These are phyloP conservation scores for Saccharum spontaneum DNA, from an alignment of 176 grass and related monocot species.

Conservation along the genomic window DNA sequence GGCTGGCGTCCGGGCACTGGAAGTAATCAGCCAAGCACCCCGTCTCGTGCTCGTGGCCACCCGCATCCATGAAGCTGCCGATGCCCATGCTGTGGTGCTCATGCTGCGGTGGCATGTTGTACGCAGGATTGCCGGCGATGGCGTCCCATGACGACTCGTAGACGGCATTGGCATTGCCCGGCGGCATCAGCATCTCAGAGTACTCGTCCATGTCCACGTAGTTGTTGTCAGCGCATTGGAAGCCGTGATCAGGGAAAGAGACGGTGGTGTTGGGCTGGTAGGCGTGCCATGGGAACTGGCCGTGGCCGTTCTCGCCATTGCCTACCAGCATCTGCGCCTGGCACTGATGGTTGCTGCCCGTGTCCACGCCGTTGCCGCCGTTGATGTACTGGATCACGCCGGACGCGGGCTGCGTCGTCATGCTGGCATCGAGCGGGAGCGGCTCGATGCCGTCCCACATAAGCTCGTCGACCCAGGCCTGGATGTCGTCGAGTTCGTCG, in stretches of 20 bases:
- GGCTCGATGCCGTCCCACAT: background rate
- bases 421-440: background rate
- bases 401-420: background rate
- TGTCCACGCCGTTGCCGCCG: background rate
- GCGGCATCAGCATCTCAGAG: background rate
- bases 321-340: background rate
- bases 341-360: background rate
- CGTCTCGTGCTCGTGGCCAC: background rate
- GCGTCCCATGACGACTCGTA: background rate
- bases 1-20: background rate
- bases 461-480: background rate
- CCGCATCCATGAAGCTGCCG: background rate
- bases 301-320: slow-evolving; percentile 8
- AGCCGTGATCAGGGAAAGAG: background rate
- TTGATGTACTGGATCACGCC: background rate
- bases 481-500: background rate
- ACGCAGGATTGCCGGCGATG: background rate
- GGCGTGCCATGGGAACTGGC: background rate
- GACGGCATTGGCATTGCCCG: background rate
- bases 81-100: background rate
- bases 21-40: background rate
- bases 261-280: background rate
- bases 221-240: background rate
- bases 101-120: background rate
- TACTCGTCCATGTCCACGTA: background rate